A percentile compares a stretch with the other conserved stretches of the same genome.
These are phyloP conservation scores for Penicillium lividum DNA, from an alignment of 495 filamentous ascomycete genomes.

Conservation along the genomic window DNA sequence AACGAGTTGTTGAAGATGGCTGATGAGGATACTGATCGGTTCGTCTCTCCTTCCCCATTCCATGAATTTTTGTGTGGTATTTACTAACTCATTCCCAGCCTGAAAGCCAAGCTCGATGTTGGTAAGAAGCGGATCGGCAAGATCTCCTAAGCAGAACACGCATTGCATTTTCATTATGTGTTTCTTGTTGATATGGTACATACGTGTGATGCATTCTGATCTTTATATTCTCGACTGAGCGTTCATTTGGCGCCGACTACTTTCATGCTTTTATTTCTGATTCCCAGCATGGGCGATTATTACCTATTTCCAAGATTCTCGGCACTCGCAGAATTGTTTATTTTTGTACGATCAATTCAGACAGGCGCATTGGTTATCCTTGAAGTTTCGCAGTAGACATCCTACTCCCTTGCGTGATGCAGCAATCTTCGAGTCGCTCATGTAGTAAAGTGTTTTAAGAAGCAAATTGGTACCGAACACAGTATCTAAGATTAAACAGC, in stretches of 20 bases:
- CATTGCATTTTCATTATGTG: neutral
- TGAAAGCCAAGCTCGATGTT: constrained; percentile 76
- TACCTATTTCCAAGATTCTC: neutral
- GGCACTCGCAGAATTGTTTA: neutral
- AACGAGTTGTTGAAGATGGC: constrained; percentile 75
- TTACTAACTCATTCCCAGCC: constrained; percentile 38
- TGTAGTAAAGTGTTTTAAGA: neutral
- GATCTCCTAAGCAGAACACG: constrained; percentile 55
- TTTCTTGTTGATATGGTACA: constrained; percentile 5
- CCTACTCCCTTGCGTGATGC: neutral
- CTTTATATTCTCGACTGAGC: constrained; percentile 8
- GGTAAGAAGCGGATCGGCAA: constrained; percentile 80
- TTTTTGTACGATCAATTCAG: neutral
- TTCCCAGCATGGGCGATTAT: constrained; percentile 19
- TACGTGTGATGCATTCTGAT: neutral
- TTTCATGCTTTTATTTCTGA: constrained; percentile 1
- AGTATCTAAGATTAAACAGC: neutral
- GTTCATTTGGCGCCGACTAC: constrained; percentile 9
- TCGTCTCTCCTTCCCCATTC: constrained; percentile 22
- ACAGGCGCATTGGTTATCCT: neutral
- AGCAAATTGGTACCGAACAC: neutral
- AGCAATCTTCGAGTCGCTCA: neutral
- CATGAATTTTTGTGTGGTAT: neutral
- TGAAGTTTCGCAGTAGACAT: neutral
- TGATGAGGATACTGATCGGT: constrained; percentile 72